phyloP scores from a whole-genome alignment of 2,329 filamentous ascomycete genomes.

The Colletotrichum eremochloae region DNA sequence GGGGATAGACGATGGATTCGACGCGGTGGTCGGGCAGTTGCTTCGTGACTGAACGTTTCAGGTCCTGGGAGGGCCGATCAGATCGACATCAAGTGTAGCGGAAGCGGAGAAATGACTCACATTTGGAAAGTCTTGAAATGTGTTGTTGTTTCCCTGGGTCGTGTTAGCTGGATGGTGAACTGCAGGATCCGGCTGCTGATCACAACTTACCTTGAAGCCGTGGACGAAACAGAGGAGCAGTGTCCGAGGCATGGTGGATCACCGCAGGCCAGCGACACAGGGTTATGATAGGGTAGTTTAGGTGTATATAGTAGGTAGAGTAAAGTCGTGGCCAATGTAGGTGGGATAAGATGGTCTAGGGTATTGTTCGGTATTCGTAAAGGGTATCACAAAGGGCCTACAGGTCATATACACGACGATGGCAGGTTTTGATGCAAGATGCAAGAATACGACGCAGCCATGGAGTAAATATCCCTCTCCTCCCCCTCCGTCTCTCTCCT shows the following conservation, averaged over 20 bases:
- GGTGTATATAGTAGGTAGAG: background rate
- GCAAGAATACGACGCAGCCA: background rate
- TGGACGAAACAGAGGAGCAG: constrained; percentile 81
- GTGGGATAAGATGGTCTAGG: background rate
- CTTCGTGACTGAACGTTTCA: constrained; percentile 69
- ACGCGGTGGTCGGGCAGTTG: constrained; percentile 72
- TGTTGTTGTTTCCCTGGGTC: constrained; percentile 74
- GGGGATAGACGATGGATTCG: constrained; percentile 74
- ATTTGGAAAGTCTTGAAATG: constrained; percentile 76
- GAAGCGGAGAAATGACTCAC: constrained; percentile 44
- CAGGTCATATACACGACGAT: background rate
- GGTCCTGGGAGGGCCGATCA: constrained; percentile 55
- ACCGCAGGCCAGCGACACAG: background rate
- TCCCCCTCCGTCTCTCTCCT: background rate
- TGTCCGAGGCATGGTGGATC: constrained; percentile 61
- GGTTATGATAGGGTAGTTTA: background rate
- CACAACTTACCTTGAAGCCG: constrained; percentile 72
- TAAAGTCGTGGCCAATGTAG: background rate
- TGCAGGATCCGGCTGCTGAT: background rate
- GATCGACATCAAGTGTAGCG: background rate
- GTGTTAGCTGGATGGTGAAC: background rate
- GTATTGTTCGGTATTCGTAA: background rate
- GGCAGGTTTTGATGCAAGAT: background rate
- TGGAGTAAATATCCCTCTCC: constrained; percentile 7
- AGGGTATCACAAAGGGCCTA: constrained; percentile 1